Evolutionary conservation across 2,329 filamentous ascomycete species (phyloP).

Genomic region (Trichoderma pleuroti): DNA sequence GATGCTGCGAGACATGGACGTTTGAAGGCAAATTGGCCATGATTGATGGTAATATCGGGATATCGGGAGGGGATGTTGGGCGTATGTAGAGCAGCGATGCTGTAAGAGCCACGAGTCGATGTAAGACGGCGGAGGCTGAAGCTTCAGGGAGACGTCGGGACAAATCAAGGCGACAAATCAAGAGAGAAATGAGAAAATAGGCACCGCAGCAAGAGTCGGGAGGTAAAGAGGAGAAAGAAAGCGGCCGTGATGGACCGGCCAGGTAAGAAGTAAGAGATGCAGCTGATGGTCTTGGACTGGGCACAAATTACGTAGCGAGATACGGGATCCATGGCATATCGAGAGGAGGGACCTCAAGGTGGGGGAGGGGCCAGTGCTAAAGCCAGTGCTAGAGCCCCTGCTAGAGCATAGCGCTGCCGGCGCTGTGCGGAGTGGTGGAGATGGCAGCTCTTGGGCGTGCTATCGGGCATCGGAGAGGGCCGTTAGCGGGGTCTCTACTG

Average conservation of each 20-base stretch:
- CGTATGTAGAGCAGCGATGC: background rate
- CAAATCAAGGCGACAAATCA: background rate
- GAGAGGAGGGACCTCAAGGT: background rate
- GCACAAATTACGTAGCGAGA: constrained; percentile 12
- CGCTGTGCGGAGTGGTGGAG: constrained; percentile 1
- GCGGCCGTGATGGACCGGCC: background rate
- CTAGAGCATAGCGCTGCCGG: background rate
- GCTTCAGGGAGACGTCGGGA: background rate
- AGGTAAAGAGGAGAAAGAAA: background rate
- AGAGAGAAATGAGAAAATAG: background rate
- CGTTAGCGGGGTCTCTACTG: background rate
- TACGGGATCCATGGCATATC: background rate
- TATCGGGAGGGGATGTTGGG: background rate
- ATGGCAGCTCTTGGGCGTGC: background rate
- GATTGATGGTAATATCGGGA: constrained; percentile 1
- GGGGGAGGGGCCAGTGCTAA: constrained; percentile 13
- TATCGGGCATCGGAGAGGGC: constrained; percentile 15
- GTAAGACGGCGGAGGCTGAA: background rate
- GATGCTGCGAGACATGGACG: constrained; percentile 78
- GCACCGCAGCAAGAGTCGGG: background rate
- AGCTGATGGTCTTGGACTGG: constrained; percentile 4
- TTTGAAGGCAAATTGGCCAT: constrained; percentile 51
- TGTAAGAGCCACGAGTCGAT: background rate
- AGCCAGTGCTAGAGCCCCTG: background rate
- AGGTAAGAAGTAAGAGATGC: background rate